These are phyloP conservation scores for Crithidia sp. DNA, from an alignment of 208 protist genomes.

Conservation along the genomic window DNA sequence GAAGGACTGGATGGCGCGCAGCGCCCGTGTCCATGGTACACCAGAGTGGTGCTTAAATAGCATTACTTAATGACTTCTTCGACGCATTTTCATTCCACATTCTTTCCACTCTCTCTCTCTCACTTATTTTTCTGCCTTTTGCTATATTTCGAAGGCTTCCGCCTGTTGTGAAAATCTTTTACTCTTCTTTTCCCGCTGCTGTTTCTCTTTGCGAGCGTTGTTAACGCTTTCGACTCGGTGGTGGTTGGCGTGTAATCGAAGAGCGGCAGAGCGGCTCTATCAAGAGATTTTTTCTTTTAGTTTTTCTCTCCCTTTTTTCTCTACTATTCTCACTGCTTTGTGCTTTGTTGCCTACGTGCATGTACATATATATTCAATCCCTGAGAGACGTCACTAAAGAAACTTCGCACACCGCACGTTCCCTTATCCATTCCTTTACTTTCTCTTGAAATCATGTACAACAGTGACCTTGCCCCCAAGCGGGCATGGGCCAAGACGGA, in stretches of 20 bases:
- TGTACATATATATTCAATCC: neutral
- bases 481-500: slow-evolving; percentile 3
- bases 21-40: too few species aligned
- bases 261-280: too few species aligned
- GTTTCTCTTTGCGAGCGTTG: neutral
- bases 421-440: neutral
- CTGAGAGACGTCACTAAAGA: too few species aligned
- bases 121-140: neutral
- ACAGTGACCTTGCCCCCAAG: slow-evolving; percentile 11
- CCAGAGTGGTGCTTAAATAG: too few species aligned
- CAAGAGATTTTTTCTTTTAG: too few species aligned
- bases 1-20: too few species aligned
- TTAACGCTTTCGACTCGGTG: too few species aligned
- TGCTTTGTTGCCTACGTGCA: neutral
- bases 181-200: neutral
- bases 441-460: slow-evolving; percentile 20
- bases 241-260: too few species aligned
- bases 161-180: neutral
- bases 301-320: slow-evolving; percentile 1
- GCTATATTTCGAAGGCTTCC: neutral
- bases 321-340: neutral
- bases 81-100: too few species aligned
- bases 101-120: too few species aligned
- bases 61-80: too few species aligned
- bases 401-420: too few species aligned